Percentiles rank a stretch among this genome's conserved stretches.
These are phyloP conservation scores for Canavalia gladiata DNA, from an alignment of 306 rosid genomes.

Conservation along the genomic window DNA sequence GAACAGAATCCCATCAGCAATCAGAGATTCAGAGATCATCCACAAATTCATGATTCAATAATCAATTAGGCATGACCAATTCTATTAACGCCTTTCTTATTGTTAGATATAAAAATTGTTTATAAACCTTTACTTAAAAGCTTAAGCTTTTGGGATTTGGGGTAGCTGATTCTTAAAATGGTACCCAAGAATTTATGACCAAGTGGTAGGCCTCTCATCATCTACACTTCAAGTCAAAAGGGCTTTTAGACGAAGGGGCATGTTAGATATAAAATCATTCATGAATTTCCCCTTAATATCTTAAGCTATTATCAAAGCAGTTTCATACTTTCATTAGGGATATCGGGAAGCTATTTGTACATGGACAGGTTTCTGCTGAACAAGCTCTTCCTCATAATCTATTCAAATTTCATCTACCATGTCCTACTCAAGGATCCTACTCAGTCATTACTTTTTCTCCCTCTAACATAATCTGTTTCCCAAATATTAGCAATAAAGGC, in stretches of 20 bases:
- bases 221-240: not conserved
- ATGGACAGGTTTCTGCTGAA: not conserved
- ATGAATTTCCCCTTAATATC: not conserved
- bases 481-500: not conserved
- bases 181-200: not conserved
- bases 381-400: not conserved
- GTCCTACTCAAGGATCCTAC: constrained; percentile 14
- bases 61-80: not conserved
- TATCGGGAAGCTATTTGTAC: constrained; percentile 3
- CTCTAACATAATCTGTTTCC: no score
- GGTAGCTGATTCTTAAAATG: not conserved
- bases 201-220: not conserved
- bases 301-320: not conserved
- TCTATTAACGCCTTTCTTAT: not conserved
- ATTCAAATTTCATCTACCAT: not conserved
- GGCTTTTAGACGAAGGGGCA: not conserved
- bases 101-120: not conserved
- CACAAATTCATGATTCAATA: not conserved
- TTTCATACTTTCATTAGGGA: not conserved
- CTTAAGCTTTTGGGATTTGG: not conserved
- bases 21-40: not conserved
- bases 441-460: not conserved
- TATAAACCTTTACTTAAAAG: not conserved
- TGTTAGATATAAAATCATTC: not conserved
- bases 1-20: not conserved